Evolutionary conservation across 176 grass and related monocot species (phyloP).

Genomic region (Carex scoparia): DNA sequence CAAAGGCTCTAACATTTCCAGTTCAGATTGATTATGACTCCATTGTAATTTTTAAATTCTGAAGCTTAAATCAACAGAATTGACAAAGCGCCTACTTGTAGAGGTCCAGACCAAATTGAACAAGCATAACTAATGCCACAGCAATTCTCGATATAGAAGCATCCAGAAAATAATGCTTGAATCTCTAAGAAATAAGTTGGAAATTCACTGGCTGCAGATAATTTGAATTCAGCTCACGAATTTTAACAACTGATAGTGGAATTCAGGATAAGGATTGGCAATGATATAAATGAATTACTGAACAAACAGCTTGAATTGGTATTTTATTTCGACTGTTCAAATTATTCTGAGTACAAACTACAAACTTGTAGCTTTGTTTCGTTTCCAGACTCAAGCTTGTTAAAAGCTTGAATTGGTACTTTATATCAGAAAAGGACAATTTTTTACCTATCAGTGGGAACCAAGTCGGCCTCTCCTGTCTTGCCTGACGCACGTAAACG

Average conservation of each 20-base stretch:
- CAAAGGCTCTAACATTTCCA: background rate
- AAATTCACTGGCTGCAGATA: background rate
- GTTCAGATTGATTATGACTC: background rate
- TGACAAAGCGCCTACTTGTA: background rate
- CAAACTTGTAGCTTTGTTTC: background rate
- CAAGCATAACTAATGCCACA: background rate
- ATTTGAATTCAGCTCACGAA: background rate
- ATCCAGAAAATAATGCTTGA: background rate
- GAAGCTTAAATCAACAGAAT: background rate
- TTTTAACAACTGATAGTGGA: background rate
- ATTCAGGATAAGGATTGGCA: background rate
- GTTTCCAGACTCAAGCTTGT: background rate
- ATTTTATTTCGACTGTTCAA: no score
- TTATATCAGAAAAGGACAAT: background rate
- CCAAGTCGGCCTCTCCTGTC: background rate
- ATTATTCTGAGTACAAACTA: no score
- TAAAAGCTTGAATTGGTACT: background rate
- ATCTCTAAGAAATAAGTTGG: background rate
- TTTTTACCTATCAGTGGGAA: background rate
- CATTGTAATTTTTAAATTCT: background rate
- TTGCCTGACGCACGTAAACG: background rate
- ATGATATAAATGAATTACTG: background rate
- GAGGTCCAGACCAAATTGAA: background rate
- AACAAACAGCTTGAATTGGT: background rate
- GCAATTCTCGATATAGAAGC: background rate